Base-by-base conservation (phyloP, 2,329 filamentous ascomycete genomes). In the Periconia sp. region DNA sequence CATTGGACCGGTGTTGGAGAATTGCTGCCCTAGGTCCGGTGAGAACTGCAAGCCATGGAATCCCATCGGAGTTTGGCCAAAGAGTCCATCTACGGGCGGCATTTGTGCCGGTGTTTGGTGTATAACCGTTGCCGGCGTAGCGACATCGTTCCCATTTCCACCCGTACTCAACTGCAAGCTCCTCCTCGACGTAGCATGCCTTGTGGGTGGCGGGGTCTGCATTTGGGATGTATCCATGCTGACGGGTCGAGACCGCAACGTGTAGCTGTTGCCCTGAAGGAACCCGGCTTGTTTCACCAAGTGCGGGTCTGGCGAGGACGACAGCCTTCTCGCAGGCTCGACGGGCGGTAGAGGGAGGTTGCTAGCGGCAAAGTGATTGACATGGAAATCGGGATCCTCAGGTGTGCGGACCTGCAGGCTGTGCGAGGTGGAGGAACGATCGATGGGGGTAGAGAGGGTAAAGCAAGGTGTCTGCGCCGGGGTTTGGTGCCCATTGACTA, bases 181-280 rank as follows among this genome's bases (percentile, higher is more conserved):
- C 58, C 81, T 78, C 63, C 79, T 77, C 6, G 79, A 81, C 17
- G 82, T 77, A 49, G 76, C 73, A 56, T 78, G 82, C 69, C 83
- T 78, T 23, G 83, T 85, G 2, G 84, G 83, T 46, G 84, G 84
- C 33, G 84, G 84, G 13, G 84, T 86, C 69, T 86, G 83, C 76
- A 85, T 85, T 14, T 80, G 77, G 19, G 72, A 74, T 14, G 70
- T 66, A 54, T 76, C 70, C 74, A 76, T 76, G 50, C 58, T 69
- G 57, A 66, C 58, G 19, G 64, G 62, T 47, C 61, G 62, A 27
- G 65, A 53, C 23, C 55, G 54, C 41, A 55, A 50, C n/a, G 58
- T 53, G 43, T 62, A 61, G 33, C 55, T 53, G 52, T 57, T 55
- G 35, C 52, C 52, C 13, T 57, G 47, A 19, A 44, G 48, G 27